Percentiles rank a stretch among this genome's conserved stretches.
Evolutionary conservation across 2,329 filamentous ascomycete genomes (phyloP).

Genomic region (Ascochyta pisi): DNA sequence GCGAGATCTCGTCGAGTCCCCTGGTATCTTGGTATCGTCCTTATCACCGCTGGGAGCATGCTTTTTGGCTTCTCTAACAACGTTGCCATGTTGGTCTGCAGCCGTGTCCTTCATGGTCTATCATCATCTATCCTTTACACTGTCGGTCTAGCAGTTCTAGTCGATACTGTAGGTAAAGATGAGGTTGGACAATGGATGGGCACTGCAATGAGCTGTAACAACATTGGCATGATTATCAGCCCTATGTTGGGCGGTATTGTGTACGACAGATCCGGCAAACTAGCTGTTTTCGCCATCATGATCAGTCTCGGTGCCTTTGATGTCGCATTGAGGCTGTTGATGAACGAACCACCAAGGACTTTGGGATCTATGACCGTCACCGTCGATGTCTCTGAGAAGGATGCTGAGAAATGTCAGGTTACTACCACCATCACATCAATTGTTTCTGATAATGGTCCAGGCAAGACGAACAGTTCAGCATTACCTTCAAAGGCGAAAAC

Average conservation of each 20-base stretch:
- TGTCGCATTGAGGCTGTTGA: slow-evolving; percentile 17
- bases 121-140: slow-evolving; percentile 25
- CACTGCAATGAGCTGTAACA: slow-evolving; percentile 22
- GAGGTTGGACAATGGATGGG: slow-evolving; percentile 26
- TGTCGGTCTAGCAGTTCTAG: slow-evolving; percentile 23
- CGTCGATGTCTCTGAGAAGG: not conserved
- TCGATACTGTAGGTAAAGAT: slow-evolving; percentile 19
- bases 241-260: slow-evolving; percentile 25
- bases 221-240: slow-evolving; percentile 22
- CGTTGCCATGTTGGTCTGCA: slow-evolving; percentile 19
- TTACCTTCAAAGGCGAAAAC: not conserved
- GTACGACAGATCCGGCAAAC: slow-evolving; percentile 22
- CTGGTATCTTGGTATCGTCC: slow-evolving; percentile 20
- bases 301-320: slow-evolving; percentile 15
- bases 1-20: slow-evolving; percentile 17
- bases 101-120: slow-evolving; percentile 21
- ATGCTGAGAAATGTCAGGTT: not conserved
- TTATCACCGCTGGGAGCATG: slow-evolving; percentile 18
- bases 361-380: not conserved
- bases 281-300: slow-evolving; percentile 22
- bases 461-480: not conserved
- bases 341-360: slow-evolving; percentile 20
- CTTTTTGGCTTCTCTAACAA: slow-evolving; percentile 23
- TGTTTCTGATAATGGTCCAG: not conserved
- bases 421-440: not conserved